A percentile compares a stretch with the other conserved stretches of the same genome.
Evolutionary conservation across 2,329 filamentous ascomycete species (phyloP).

Genomic region (Penicillium paneum): DNA sequence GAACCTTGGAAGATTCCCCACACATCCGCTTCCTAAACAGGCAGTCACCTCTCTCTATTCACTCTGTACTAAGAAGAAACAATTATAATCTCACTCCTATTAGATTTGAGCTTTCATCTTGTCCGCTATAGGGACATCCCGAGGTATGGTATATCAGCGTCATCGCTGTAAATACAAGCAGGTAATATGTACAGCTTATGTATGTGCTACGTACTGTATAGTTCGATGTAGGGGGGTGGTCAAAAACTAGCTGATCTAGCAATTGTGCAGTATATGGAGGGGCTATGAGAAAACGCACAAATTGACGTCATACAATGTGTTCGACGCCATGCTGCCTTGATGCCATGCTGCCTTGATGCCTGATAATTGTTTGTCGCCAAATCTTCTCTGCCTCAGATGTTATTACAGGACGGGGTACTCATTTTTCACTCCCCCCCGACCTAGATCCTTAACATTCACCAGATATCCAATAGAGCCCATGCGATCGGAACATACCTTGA

Average conservation of each 20-base stretch:
- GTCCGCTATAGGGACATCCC: not conserved
- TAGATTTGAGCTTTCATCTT: not conserved
- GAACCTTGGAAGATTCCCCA: too few species aligned
- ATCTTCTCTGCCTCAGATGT: too few species aligned
- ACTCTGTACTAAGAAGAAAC: too few species aligned
- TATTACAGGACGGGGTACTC: too few species aligned
- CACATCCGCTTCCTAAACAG: not conserved
- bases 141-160: not conserved
- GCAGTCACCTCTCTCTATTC: not conserved
- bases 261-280: too few species aligned
- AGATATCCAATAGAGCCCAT: not conserved
- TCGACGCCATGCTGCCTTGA: not conserved
- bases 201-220: too few species aligned
- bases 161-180: too few species aligned
- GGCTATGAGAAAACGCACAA: not conserved
- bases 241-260: too few species aligned
- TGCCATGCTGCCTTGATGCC: not conserved
- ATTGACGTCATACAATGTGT: not conserved
- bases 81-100: not conserved
- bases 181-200: too few species aligned
- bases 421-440: too few species aligned
- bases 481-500: not conserved
- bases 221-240: too few species aligned
- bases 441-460: not conserved
- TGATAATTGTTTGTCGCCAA: not conserved